Evolutionary conservation across 2,329 filamentous ascomycete genomes (phyloP).

Genomic region (Fusarium sp.): DNA sequence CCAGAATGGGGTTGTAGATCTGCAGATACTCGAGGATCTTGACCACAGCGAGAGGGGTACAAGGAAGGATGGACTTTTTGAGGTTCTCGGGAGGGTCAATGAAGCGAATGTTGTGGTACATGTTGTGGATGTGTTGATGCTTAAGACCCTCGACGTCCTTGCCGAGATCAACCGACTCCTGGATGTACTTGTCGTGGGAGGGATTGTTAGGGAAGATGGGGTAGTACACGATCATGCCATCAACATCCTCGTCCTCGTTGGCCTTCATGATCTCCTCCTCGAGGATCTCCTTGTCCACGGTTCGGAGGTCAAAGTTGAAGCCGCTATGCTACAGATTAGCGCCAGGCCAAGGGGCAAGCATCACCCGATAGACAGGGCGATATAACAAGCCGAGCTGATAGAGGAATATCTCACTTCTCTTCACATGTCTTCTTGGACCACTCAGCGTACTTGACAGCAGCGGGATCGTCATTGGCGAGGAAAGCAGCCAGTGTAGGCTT

Average conservation of each 20-base stretch:
- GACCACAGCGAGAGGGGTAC: conserved; percentile 94
- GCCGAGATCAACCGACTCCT: conserved; percentile 88
- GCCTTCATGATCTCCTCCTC: conserved; percentile 90
- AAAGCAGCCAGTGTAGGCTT: conserved; percentile 89
- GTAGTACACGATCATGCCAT: conserved; percentile 98
- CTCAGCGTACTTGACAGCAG: conserved; percentile 92
- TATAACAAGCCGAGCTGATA: conserved; percentile 19
- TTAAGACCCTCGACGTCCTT: conserved; percentile 98
- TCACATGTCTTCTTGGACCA: conserved; percentile 97
- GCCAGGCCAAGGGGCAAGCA: conserved; percentile 34
- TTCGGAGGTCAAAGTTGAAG: conserved; percentile 88
- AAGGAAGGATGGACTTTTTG: conserved; percentile 93
- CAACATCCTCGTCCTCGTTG: conserved; percentile 81
- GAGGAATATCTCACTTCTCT: conserved; percentile 80
- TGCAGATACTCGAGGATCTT: conserved; percentile 97
- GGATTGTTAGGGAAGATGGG: conserved; percentile 88
- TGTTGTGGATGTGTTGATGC: conserved; percentile 96
- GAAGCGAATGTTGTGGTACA: conserved; percentile 99
- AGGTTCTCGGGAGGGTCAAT: conserved; percentile 81
- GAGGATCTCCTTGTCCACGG: conserved; percentile 86
- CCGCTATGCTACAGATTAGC: conserved; percentile 68
- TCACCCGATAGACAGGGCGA: conserved; percentile 39
- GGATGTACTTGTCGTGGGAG: conserved; percentile 91
- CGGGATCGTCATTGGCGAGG: conserved; percentile 90
- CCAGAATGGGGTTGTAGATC: conserved; percentile 95